Conservation (phyloP, 768 basidiomycete species). For the Pholiota molesta region DNA sequence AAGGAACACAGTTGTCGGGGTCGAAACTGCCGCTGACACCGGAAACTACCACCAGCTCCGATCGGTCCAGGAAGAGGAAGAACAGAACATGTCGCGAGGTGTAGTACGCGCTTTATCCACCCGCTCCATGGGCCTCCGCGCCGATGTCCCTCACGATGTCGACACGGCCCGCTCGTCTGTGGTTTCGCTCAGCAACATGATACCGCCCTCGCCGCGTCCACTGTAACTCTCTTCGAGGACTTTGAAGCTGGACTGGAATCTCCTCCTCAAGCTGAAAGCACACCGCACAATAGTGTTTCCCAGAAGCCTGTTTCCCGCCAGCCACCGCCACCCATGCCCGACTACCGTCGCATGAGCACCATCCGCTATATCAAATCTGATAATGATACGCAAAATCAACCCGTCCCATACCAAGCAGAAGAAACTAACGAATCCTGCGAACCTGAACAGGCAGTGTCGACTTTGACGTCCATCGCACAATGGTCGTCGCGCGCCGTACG, state of each 20-base stretch:
- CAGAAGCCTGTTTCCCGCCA: conserved; percentile 35
- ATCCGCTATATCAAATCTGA: conserved; percentile 69
- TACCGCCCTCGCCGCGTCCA: conserved; percentile 62
- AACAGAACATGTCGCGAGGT: conserved; percentile 13
- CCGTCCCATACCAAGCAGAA: conserved; percentile 24
- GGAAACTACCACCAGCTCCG: conserved; percentile 33
- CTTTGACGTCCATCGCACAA: conserved; percentile 43
- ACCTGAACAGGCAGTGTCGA: conserved; percentile 30
- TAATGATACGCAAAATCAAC: conserved; percentile 34
- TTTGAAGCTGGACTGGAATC: conserved; percentile 44
- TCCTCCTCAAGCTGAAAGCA: conserved; percentile 63
- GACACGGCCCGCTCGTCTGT: conserved; percentile 58
- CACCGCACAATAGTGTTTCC: conserved; percentile 55
- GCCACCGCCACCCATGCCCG: conserved; percentile 40
- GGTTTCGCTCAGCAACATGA: conserved; percentile 36
- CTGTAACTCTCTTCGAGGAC: conserved; percentile 62
- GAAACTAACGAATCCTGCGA: conserved; percentile 19
- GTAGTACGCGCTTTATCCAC: conserved; percentile 43
- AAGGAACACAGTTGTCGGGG: conserved; percentile 52
- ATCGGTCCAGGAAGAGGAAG: conserved; percentile 46
- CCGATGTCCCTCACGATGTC: conserved; percentile 51
- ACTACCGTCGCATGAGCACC: conserved; percentile 39
- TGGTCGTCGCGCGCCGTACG: conserved; percentile 54
- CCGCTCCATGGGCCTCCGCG: conserved; percentile 48
- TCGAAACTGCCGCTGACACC: conserved; percentile 33